A percentile compares a stretch with the other conserved stretches of the same genome.
phyloP scores from a whole-genome alignment of 1,139 yeast genomes.

The Debaryomyces fabryi region DNA sequence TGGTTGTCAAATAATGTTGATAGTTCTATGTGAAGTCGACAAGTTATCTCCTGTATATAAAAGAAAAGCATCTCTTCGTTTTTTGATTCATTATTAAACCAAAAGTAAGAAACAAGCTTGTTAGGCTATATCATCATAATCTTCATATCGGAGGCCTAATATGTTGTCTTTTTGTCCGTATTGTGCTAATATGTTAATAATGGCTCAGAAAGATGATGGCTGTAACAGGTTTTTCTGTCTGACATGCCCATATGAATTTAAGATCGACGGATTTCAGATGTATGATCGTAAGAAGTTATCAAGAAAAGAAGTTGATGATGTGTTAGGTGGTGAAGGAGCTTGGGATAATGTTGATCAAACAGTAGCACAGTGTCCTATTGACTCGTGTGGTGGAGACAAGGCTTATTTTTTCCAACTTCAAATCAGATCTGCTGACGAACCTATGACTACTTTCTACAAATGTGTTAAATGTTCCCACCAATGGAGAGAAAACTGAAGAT shows the following conservation, averaged over 20 bases:
- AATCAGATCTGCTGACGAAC: constrained; percentile 88
- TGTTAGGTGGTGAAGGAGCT: constrained; percentile 94
- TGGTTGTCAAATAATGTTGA: constrained; percentile 5
- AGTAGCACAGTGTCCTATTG: constrained; percentile 85
- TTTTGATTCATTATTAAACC: neutral
- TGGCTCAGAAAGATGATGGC: constrained; percentile 45
- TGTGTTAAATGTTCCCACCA: constrained; percentile 92
- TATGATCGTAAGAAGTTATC: constrained; percentile 82
- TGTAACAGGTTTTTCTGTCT: constrained; percentile 73
- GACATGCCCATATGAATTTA: constrained; percentile 94
- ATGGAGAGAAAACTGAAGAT: constrained; percentile 88
- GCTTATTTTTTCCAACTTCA: constrained; percentile 97
- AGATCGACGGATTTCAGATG: constrained; percentile 79
- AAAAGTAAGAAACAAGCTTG: neutral
- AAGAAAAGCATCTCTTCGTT: constrained; percentile 2
- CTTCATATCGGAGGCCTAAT: neutral
- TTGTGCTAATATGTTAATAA: constrained; percentile 84
- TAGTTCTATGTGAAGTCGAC: constrained; percentile 1
- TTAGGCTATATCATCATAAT: constrained; percentile 1
- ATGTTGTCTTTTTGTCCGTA: constrained; percentile 95
- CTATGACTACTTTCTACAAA: constrained; percentile 95
- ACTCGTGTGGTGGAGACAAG: constrained; percentile 81
- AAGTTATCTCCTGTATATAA: constrained; percentile 4
- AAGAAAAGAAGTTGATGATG: constrained; percentile 93
- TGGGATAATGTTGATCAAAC: constrained; percentile 99